Conservation (phyloP, 805 yeast species). For the Kodamaea hsintzibuensis region DNA sequence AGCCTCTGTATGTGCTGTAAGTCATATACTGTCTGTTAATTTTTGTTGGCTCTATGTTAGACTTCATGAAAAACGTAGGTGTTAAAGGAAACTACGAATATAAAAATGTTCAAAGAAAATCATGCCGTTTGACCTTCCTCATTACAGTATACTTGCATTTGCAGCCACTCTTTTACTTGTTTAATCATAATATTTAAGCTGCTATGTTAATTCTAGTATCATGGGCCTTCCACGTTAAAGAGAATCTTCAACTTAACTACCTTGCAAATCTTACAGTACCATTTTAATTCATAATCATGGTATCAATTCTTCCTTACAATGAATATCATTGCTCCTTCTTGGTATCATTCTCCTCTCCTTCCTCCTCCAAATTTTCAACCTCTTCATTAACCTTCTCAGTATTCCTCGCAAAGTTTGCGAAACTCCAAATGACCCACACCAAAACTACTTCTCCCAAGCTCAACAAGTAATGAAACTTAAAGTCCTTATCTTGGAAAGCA, state of each 20-base stretch:
- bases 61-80: too few species aligned
- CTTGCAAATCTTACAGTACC: background rate
- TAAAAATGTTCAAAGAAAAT: too few species aligned
- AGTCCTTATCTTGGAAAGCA: background rate
- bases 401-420: constrained; percentile 2
- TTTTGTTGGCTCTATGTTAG: too few species aligned
- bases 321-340: too few species aligned
- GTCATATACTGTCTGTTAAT: too few species aligned
- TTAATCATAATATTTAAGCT: background rate
- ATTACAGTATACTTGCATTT: too few species aligned
- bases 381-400: background rate
- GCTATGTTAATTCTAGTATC: background rate
- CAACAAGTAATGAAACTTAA: background rate
- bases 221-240: background rate
- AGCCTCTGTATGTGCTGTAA: too few species aligned
- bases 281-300: too few species aligned
- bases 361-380: background rate
- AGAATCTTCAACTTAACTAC: background rate
- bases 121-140: too few species aligned
- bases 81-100: too few species aligned
- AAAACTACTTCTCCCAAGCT: constrained; percentile 9
- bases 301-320: too few species aligned
- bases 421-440: constrained; percentile 15
- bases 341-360: background rate
- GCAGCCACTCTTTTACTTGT: background rate